Conservation (phyloP, 2,329 filamentous ascomycete genomes). For the Albophoma yamanashiensis region DNA sequence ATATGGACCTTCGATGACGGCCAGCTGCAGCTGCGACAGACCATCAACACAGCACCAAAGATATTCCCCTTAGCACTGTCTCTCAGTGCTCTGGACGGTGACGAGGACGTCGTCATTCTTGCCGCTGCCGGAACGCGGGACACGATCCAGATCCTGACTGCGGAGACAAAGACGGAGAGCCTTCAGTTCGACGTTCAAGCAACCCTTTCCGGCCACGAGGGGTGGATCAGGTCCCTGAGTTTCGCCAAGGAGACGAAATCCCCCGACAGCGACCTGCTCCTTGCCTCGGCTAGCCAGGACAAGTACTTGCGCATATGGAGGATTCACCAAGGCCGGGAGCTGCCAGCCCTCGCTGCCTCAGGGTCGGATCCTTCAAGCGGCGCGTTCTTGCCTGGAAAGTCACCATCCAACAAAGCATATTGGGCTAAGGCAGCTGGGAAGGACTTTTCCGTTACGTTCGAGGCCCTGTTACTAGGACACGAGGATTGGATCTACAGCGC, state of each 20-base stretch:
- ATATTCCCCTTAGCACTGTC: constrained; percentile 77
- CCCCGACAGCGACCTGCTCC: constrained; percentile 55
- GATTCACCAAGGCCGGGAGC: constrained; percentile 58
- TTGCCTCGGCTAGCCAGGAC: constrained; percentile 93
- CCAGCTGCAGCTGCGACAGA: constrained; percentile 50
- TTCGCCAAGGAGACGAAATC: constrained; percentile 55
- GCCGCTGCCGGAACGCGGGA: constrained; percentile 80
- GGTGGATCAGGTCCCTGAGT: constrained; percentile 81
- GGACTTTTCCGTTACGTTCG: constrained; percentile 79
- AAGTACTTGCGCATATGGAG: constrained; percentile 95
- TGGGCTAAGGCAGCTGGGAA: constrained; percentile 50
- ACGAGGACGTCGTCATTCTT: constrained; percentile 49
- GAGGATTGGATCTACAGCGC: constrained; percentile 98
- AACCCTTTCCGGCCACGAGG: constrained; percentile 80
- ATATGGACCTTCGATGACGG: constrained; percentile 55
- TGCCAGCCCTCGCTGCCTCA: constrained; percentile 44
- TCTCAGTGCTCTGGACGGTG: constrained; percentile 46
- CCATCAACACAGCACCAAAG: constrained; percentile 61
- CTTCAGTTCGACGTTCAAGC: constrained; percentile 59
- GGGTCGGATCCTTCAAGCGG: constrained; percentile 46
- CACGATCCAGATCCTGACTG: constrained; percentile 69
- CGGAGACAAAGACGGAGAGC: constrained; percentile 28
- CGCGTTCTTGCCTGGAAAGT: constrained; percentile 53
- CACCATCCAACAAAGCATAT: constrained; percentile 83
- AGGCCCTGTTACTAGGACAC: constrained; percentile 85